Evolutionary conservation across 2,329 filamentous ascomycete species (phyloP).

Genomic region (Beauveria scarabaeidicola): DNA sequence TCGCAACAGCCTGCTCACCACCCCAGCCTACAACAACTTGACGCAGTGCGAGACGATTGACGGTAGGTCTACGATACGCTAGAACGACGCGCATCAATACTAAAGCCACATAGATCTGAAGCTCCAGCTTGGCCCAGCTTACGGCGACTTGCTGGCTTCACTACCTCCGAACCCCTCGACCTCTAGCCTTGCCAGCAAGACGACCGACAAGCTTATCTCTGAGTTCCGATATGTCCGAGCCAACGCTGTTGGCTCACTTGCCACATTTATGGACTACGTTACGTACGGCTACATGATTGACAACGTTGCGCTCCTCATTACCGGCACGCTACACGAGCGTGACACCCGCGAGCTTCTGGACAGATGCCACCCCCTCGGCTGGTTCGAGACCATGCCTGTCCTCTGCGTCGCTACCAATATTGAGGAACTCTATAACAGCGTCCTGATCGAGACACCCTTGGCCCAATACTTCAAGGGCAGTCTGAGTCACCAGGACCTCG

Average conservation of each 20-base stretch:
- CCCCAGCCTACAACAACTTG: slow-evolving; percentile 88
- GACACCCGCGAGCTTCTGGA: slow-evolving; percentile 94
- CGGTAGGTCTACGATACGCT: slow-evolving; percentile 44
- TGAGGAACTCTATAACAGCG: slow-evolving; percentile 96
- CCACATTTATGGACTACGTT: slow-evolving; percentile 95
- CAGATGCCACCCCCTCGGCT: slow-evolving; percentile 90
- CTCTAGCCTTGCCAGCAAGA: slow-evolving; percentile 86
- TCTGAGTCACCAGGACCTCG: slow-evolving; percentile 89
- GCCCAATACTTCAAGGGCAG: slow-evolving; percentile 97
- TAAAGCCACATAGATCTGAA: slow-evolving; percentile 65
- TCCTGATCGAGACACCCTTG: slow-evolving; percentile 91
- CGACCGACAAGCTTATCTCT: slow-evolving; percentile 94
- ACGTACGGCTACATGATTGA: slow-evolving; percentile 99
- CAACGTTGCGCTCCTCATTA: slow-evolving; percentile 96
- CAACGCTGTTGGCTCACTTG: slow-evolving; percentile 82
- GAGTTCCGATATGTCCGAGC: slow-evolving; percentile 96
- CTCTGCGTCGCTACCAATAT: slow-evolving; percentile 97
- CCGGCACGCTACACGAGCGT: slow-evolving; percentile 91
- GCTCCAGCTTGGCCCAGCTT: slow-evolving; percentile 90
- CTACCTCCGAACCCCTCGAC: slow-evolving; percentile 96
- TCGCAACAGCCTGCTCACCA: slow-evolving; percentile 83
- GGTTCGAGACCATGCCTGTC: slow-evolving; percentile 98
- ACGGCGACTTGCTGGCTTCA: slow-evolving; percentile 90
- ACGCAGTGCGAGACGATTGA: slow-evolving; percentile 97
- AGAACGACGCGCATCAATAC: neutral